Percentiles rank a stretch among this genome's conserved stretches.
Conservation (phyloP, 352 stramenopile species). For the Phytophthora constricta region DNA sequence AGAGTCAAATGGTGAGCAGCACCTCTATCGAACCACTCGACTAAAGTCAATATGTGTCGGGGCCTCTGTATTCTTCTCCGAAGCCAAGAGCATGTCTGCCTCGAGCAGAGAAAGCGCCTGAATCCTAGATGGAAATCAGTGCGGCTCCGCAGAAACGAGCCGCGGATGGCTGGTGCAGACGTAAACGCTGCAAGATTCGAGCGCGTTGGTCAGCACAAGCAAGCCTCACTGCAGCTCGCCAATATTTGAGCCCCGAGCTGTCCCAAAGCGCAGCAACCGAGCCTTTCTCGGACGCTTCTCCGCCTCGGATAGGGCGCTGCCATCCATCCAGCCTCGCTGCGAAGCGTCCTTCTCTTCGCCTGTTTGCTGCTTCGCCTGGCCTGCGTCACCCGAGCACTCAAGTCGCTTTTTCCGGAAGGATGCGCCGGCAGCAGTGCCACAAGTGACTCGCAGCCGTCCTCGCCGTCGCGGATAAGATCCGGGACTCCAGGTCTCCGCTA, state of each 20-base stretch:
- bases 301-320: not conserved
- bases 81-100: not conserved
- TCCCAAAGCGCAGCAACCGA: constrained; percentile 22
- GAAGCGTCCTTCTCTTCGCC: constrained; percentile 18
- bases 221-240: not conserved
- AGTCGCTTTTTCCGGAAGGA: constrained; percentile 38
- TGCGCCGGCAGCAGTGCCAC: constrained; percentile 15
- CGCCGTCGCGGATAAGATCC: constrained; percentile 17
- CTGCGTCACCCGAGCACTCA: constrained; percentile 28
- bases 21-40: no score
- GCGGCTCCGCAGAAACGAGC: constrained; percentile 30
- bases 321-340: constrained; percentile 22
- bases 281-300: constrained; percentile 13
- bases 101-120: constrained; percentile 12
- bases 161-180: constrained; percentile 33
- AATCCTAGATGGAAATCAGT: constrained; percentile 34
- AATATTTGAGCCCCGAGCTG: constrained; percentile 5
- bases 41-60: no score
- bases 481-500: constrained; percentile 10
- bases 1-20: constrained; percentile 20
- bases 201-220: not conserved
- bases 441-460: constrained; percentile 21
- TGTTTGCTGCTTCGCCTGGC: constrained; percentile 23
- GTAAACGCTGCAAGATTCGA: constrained; percentile 24
- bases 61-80: not conserved